These are phyloP conservation scores for Mycena venus DNA, from an alignment of 768 basidiomycete genomes.

Conservation along the genomic window DNA sequence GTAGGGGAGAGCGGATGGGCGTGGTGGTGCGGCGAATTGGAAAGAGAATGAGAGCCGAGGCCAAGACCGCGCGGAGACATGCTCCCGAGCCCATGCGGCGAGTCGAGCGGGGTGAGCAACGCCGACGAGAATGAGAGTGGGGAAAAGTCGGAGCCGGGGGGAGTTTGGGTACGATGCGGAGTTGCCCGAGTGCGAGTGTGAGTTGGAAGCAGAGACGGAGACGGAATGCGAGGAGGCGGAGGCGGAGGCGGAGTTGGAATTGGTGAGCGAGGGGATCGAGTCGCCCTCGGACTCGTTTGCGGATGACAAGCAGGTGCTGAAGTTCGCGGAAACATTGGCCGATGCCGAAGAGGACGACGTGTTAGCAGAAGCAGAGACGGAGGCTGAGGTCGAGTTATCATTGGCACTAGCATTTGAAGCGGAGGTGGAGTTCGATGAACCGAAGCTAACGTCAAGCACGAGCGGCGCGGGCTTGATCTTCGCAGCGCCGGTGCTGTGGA, in stretches of 20 bases:
- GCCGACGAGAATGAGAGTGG: slow-evolving; percentile 62
- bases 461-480: slow-evolving; percentile 20
- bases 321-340: too few relatives aligned
- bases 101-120: slow-evolving; percentile 64
- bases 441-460: slow-evolving; percentile 31
- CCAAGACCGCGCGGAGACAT: too few relatives aligned
- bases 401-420: not conserved
- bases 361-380: not conserved
- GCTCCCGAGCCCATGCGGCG: slow-evolving; percentile 60
- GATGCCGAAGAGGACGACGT: too few relatives aligned
- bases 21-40: slow-evolving; percentile 3
- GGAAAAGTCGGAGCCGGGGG: slow-evolving; percentile 64
- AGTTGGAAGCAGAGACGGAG: not conserved
- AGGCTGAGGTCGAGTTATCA: slow-evolving; percentile 9
- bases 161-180: slow-evolving; percentile 42
- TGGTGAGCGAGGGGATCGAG: slow-evolving; percentile 16
- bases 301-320: not conserved
- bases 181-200: slow-evolving; percentile 35
- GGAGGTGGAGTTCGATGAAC: not conserved
- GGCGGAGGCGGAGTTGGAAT: not conserved
- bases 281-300: not conserved
- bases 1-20: not conserved
- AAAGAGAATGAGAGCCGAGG: too few relatives aligned
- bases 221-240: slow-evolving; percentile 1
- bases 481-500: not conserved